Evolutionary conservation across 148 eudicot genomes (phyloP), one percentile per base, ranked within the genome.

Genomic region (Rhododendron molle): DNA sequence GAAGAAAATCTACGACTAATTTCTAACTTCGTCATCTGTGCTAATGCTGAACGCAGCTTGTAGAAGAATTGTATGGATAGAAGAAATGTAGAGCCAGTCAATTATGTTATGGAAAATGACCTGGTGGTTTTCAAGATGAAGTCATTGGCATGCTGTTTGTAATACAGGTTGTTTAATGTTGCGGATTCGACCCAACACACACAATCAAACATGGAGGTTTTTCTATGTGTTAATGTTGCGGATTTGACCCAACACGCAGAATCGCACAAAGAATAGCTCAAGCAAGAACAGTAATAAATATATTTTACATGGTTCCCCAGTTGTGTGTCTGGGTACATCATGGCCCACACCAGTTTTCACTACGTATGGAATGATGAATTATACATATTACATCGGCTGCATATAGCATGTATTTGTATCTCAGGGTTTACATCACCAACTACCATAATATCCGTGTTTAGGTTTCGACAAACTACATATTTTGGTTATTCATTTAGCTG

Each of bases 1-100:
- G 4, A 16, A 14, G 40, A 34, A 34, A 72, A 28, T 21, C 40
- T 72, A 14, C 18, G 46, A 34, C 44, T 76, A 73, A 34, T 13
- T 34, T 38, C 78, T 38, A 16, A 76, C 26, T 38, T 76, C 78
- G 4, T 76, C 10, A 18, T 36, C 15, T 38, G 44, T 76, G 78
- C 47, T 38, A 76, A 16, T 76, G 80, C 80, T 43, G 28, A 76
- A 76, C 12, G 5, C 26, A 40, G 47, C 16, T 76, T 38, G 43
- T 34, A 16, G 32, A 76, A 76, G 49, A 38, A 23, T 76, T 43
- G 6, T 77, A 44, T 44, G 80, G 50, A 43, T 77, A 30, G 80
- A 77, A 77, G 52, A 77, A 77, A 77, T 77, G 28, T 43, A 77
- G 30, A 71, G 40, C 76, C 76, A 43, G 80, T 16, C 52, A 77